Evolutionary conservation across 2,329 filamentous ascomycete genomes (phyloP).

Genomic region (Cercospora zeina): DNA sequence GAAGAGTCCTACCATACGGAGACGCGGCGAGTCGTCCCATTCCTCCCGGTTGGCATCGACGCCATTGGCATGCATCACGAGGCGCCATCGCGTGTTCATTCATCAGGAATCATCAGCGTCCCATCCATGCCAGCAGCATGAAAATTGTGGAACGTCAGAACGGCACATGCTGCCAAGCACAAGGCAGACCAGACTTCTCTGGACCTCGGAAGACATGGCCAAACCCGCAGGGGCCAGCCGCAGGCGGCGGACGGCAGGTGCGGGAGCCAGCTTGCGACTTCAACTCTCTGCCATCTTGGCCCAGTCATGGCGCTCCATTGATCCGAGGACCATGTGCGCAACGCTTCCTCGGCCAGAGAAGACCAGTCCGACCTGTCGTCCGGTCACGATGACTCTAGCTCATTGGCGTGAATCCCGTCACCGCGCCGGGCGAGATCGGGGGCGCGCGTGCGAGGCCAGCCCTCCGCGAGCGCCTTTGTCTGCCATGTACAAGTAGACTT

Average conservation of each 20-base stretch:
- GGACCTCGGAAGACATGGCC: conserved; percentile 23
- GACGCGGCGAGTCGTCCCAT: not conserved
- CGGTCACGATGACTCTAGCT: conserved; percentile 16
- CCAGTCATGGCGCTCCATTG: conserved; percentile 29
- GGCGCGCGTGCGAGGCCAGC: conserved; percentile 16
- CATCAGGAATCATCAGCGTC: not conserved
- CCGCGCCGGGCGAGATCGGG: conserved; percentile 28
- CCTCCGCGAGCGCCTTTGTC: conserved; percentile 14
- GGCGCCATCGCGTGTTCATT: not conserved
- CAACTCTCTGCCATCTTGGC: conserved; percentile 19
- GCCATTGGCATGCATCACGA: not conserved
- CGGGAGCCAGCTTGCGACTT: conserved; percentile 25
- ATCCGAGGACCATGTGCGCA: conserved; percentile 29
- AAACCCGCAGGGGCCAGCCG: conserved; percentile 14
- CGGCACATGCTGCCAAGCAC: conserved; percentile 3
- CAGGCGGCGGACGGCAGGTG: conserved; percentile 16
- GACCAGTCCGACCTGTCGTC: conserved; percentile 8
- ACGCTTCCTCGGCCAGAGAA: conserved; percentile 16
- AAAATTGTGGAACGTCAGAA: not conserved
- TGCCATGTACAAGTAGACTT: conserved; percentile 19
- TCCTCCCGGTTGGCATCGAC: not conserved
- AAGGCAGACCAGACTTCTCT: conserved; percentile 7
- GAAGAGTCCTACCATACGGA: too few species aligned
- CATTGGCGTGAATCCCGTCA: conserved; percentile 18
- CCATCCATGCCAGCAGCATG: not conserved